Percentiles rank a stretch among this genome's conserved stretches.
phyloP scores from a whole-genome alignment of 176 grass and related monocot species.

The Poa annua region DNA sequence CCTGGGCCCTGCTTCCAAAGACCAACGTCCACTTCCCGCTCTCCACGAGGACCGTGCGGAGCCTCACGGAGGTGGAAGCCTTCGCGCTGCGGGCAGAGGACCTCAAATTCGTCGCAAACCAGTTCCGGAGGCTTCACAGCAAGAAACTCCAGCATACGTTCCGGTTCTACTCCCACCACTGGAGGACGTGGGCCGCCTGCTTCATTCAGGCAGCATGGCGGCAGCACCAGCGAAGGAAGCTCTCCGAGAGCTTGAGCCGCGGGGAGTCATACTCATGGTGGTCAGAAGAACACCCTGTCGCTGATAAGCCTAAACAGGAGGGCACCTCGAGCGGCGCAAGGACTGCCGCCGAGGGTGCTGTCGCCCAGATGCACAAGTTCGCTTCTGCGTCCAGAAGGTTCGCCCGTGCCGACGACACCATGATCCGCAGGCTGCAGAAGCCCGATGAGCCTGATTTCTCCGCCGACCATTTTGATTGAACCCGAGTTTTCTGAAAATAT shows the following conservation, averaged over 20 bases:
- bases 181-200: conserved; percentile 85
- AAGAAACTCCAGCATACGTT: conserved; percentile 97
- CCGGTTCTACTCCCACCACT: conserved; percentile 90
- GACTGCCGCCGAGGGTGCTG: conserved; percentile 39
- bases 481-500: conserved; percentile 22
- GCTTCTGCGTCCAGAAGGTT: conserved; percentile 78
- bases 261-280: conserved; percentile 68
- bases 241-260: conserved; percentile 68
- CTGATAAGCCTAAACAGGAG: conserved; percentile 49
- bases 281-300: conserved; percentile 49
- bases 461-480: conserved; percentile 80
- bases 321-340: conserved; percentile 27
- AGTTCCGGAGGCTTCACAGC: conserved; percentile 91
- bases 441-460: conserved; percentile 92
- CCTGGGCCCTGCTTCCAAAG: conserved; percentile 90
- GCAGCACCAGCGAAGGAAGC: conserved; percentile 72
- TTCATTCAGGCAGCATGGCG: conserved; percentile 94
- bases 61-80: conserved; percentile 91
- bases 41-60: conserved; percentile 72
- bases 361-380: conserved; percentile 58
- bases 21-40: conserved; percentile 68
- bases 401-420: conserved; percentile 26
- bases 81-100: conserved; percentile 83
- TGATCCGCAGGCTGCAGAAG: conserved; percentile 69
- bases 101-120: conserved; percentile 85